phyloP scores from a whole-genome alignment of 2,329 filamentous ascomycete species.

The Aspergillus ruber region DNA sequence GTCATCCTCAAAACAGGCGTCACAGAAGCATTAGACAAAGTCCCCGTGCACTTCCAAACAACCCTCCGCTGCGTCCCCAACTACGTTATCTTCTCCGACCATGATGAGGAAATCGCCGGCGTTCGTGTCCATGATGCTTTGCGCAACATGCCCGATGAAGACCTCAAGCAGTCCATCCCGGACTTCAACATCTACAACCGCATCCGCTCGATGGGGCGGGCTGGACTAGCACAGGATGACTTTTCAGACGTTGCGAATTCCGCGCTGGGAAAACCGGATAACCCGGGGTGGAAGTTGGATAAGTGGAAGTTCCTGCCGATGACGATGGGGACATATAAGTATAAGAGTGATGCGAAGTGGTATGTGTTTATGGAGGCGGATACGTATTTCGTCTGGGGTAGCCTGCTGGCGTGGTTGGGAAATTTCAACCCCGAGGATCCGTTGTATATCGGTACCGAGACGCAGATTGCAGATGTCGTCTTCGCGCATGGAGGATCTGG shows the following conservation, averaged over 20 bases:
- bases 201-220: conserved; percentile 37
- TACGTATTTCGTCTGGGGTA: conserved; percentile 51
- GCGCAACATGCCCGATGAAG: conserved; percentile 32
- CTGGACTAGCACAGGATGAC: conserved; percentile 35
- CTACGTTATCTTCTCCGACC: conserved; percentile 54
- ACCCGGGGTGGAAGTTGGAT: conserved; percentile 47
- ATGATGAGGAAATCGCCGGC: conserved; percentile 46
- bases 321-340: conserved; percentile 43
- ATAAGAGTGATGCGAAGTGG: conserved; percentile 48
- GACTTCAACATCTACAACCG: conserved; percentile 49
- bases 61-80: conserved; percentile 51
- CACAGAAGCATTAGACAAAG: conserved; percentile 49
- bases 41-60: conserved; percentile 49
- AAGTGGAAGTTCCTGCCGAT: conserved; percentile 56
- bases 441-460: conserved; percentile 50
- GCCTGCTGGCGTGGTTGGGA: conserved; percentile 48
- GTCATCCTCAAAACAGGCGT: conserved; percentile 56
- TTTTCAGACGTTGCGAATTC: conserved; percentile 35
- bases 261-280: conserved; percentile 39
- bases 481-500: conserved; percentile 51
- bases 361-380: conserved; percentile 56
- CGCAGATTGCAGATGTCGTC: conserved; percentile 44
- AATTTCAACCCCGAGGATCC: conserved; percentile 44
- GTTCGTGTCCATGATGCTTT: conserved; percentile 47
- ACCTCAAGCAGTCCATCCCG: conserved; percentile 29